phyloP scores from a whole-genome alignment of 2,329 filamentous ascomycete species.

The Colletotrichum brevisporum region DNA sequence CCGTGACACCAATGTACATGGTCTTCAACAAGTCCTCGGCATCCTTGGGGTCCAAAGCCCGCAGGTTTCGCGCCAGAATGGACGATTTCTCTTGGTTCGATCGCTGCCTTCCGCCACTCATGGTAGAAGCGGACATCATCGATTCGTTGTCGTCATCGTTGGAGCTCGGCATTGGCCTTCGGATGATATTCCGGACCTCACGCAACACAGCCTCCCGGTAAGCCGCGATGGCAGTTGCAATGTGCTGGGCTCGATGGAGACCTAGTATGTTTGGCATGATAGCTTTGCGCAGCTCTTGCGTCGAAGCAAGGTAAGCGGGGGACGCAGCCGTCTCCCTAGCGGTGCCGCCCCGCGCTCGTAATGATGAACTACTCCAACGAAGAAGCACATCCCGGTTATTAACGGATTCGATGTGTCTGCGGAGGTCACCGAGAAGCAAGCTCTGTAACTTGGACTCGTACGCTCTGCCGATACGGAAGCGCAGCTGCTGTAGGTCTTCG shows the following conservation, averaged over 20 bases:
- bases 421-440: slow-evolving; percentile 83
- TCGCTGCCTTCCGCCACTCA: slow-evolving; percentile 75
- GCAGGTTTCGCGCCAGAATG: slow-evolving; percentile 88
- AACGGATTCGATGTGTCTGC: slow-evolving; percentile 82
- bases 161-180: slow-evolving; percentile 88
- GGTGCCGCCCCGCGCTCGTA: slow-evolving; percentile 78
- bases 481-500: slow-evolving; percentile 81
- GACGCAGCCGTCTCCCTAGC: slow-evolving; percentile 76
- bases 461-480: slow-evolving; percentile 85
- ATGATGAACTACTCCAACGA: slow-evolving; percentile 85
- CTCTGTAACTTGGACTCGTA: slow-evolving; percentile 87
- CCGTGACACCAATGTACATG: slow-evolving; percentile 89
- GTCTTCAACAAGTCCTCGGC: slow-evolving; percentile 86
- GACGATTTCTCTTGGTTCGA: slow-evolving; percentile 92
- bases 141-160: slow-evolving; percentile 95
- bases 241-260: slow-evolving; percentile 84
- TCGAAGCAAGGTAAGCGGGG: slow-evolving; percentile 84
- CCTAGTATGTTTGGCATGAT: slow-evolving; percentile 81
- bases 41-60: slow-evolving; percentile 85
- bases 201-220: slow-evolving; percentile 88
- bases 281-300: slow-evolving; percentile 77
- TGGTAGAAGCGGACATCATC: slow-evolving; percentile 86
- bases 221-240: slow-evolving; percentile 83
- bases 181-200: slow-evolving; percentile 89
- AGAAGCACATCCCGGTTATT: slow-evolving; percentile 81